These are phyloP conservation scores for Periconia digitata DNA, from an alignment of 2,329 filamentous ascomycete species.

Conservation along the genomic window DNA sequence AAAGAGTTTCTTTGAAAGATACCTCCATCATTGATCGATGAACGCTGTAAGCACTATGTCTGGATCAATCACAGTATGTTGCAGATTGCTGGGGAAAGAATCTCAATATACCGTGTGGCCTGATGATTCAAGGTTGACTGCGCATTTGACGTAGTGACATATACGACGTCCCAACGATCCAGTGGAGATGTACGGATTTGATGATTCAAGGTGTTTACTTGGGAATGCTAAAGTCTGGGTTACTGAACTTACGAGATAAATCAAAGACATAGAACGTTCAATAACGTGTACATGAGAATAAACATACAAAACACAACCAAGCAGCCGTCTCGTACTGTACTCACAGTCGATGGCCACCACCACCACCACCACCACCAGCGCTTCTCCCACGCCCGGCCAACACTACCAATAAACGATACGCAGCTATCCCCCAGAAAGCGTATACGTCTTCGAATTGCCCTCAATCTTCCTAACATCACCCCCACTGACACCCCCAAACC, in stretches of 20 bases:
- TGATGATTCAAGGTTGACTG: too few species aligned
- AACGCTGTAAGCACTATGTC: too few species aligned
- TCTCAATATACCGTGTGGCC: too few species aligned
- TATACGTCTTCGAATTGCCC: constrained; percentile 3
- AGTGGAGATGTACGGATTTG: too few species aligned
- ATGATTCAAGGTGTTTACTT: too few species aligned
- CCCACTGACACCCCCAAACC: constrained; percentile 44
- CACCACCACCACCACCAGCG: constrained; percentile 2
- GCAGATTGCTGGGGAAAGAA: too few species aligned
- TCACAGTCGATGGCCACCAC: constrained; percentile 2
- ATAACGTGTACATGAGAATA: constrained; percentile 2
- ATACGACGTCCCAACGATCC: too few species aligned
- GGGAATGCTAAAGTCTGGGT: neutral
- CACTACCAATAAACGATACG: constrained; percentile 2
- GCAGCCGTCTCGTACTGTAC: constrained; percentile 2
- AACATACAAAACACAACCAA: constrained; percentile 4
- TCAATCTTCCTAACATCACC: constrained; percentile 3
- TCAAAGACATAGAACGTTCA: constrained; percentile 3
- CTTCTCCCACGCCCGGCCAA: constrained; percentile 1
- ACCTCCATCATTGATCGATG: too few species aligned
- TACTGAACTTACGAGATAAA: neutral
- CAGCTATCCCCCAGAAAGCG: constrained; percentile 2
- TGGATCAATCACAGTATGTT: too few species aligned
- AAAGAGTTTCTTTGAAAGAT: too few species aligned
- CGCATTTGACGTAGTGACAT: too few species aligned